Evolutionary conservation across 2,329 filamentous ascomycete genomes (phyloP), one percentile per base, ranked within the genome.

Genomic region (Talaromyces sp.): DNA sequence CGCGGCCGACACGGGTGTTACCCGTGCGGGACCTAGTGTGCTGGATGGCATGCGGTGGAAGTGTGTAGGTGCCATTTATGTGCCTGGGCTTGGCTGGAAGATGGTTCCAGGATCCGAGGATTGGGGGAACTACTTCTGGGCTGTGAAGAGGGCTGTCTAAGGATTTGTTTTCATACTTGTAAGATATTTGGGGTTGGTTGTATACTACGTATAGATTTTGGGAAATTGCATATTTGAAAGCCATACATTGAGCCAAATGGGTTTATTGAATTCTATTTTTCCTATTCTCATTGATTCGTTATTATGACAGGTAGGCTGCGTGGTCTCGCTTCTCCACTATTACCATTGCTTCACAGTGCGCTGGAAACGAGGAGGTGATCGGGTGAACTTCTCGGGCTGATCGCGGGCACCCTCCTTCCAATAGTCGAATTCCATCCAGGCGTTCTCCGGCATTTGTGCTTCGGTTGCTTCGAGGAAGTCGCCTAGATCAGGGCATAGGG

Each of bases 101-200:
- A 84, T 90, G 70, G 86, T 97, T 4, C 72, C 75, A 20, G 89
- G 90, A 2, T 89, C 91, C 65, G 93, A 97, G 77, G 85, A 84
- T 67, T 85, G 90, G 67, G 93, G 93, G 9, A 99, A 99, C 72
- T 99, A 97, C 76, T 97, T 99, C 73, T 96, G 97, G 71, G 94
- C 84, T 8, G 86, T 96, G 39, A 84, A 86, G 74, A 87, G 78
- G 69, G 75, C 74, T 22, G 24, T 67, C 42, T 70, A 59, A 55
- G 9, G 2, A 14, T 14, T 32, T 24, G n/a, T 19, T 4, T 6
- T 13, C 4, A 4, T 7, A 14, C 27, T 33, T 44, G 42, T 44
- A 44, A 32, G 42, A 44, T 44, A 44, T 36, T n/a, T n/a, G n/a
- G n/a, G 33, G 33, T n/a, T 6, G 16, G 4, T 39, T 39, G 36